Conservation (phyloP, 768 basidiomycete species). For the Leccinum arenicola region DNA sequence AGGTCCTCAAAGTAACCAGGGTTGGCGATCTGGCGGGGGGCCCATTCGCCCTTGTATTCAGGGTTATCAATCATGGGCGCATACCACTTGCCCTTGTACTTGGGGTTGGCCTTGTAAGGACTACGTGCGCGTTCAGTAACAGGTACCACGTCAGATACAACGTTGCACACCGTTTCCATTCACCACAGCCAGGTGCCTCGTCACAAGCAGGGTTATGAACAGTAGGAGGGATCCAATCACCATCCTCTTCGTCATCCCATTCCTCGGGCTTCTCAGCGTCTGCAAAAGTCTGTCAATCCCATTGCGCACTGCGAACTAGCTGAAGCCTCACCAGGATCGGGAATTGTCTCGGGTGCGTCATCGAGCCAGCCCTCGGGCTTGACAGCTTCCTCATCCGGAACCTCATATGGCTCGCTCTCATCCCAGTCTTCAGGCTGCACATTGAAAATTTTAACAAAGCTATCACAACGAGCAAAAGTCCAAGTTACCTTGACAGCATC, state of each 20-base stretch:
- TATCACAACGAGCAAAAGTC: neutral
- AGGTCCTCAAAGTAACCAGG: constrained; percentile 88
- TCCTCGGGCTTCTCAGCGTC: constrained; percentile 96
- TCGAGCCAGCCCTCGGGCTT: constrained; percentile 98
- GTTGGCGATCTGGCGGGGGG: constrained; percentile 87
- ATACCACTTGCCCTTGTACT: constrained; percentile 98
- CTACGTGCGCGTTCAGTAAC: constrained; percentile 33
- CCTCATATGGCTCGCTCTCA: constrained; percentile 92
- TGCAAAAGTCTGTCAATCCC: constrained; percentile 20
- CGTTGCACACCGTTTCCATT: constrained; percentile 71
- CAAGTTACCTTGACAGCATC: constrained; percentile 69
- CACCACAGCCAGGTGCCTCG: constrained; percentile 90
- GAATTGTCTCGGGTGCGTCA: constrained; percentile 72
- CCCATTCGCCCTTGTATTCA: constrained; percentile 94
- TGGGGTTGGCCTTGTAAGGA: constrained; percentile 86
- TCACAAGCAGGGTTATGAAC: constrained; percentile 89
- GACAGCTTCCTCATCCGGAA: constrained; percentile 79
- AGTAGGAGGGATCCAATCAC: constrained; percentile 94
- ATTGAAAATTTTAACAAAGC: constrained; percentile 20
- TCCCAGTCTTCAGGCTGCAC: constrained; percentile 90
- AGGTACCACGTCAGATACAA: neutral
- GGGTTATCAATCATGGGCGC: constrained; percentile 96
- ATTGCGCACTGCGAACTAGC: neutral
- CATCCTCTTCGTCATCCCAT: constrained; percentile 99
- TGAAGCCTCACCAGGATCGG: constrained; percentile 72